These are phyloP conservation scores for Herpetomonas tarakana DNA, from an alignment of 208 protist genomes.

Conservation along the genomic window DNA sequence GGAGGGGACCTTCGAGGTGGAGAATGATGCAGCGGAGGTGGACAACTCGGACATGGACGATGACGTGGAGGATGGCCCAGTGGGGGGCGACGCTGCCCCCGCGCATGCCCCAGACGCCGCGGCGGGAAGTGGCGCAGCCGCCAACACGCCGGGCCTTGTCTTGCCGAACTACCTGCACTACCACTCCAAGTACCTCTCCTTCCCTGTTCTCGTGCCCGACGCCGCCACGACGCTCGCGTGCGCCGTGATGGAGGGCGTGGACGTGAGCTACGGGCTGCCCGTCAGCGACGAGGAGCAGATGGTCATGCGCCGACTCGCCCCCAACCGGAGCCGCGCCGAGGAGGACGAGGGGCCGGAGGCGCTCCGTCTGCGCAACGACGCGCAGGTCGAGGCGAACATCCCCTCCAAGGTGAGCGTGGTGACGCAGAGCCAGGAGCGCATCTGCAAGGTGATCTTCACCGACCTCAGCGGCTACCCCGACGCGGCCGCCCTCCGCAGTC, in stretches of 20 bases:
- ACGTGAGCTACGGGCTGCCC: conserved; percentile 79
- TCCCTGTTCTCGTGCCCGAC: conserved; percentile 68
- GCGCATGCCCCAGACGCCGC: background rate
- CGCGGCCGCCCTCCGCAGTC: conserved; percentile 42
- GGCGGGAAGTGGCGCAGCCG: background rate
- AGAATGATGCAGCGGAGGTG: conserved; percentile 29
- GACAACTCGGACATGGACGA: conserved; percentile 26
- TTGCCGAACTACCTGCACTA: conserved; percentile 67
- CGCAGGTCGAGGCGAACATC: conserved; percentile 81
- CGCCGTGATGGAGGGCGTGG: conserved; percentile 36
- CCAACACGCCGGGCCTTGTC: conserved; percentile 44
- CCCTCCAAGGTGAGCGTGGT: conserved; percentile 64
- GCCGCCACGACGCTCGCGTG: conserved; percentile 34
- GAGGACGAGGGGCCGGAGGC: conserved; percentile 58
- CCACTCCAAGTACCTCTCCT: conserved; percentile 62
- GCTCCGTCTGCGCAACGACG: conserved; percentile 68
- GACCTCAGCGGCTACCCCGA: conserved; percentile 79
- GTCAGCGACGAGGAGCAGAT: conserved; percentile 71
- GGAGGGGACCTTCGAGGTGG: conserved; percentile 36
- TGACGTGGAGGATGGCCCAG: conserved; percentile 21
- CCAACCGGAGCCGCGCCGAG: conserved; percentile 37
- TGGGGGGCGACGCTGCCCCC: background rate
- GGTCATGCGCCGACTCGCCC: conserved; percentile 60
- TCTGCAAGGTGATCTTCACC: conserved; percentile 57
- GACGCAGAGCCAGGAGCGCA: conserved; percentile 18